Evolutionary conservation across 2,329 filamentous ascomycete genomes (phyloP).

Genomic region (Epichloe scottii): DNA sequence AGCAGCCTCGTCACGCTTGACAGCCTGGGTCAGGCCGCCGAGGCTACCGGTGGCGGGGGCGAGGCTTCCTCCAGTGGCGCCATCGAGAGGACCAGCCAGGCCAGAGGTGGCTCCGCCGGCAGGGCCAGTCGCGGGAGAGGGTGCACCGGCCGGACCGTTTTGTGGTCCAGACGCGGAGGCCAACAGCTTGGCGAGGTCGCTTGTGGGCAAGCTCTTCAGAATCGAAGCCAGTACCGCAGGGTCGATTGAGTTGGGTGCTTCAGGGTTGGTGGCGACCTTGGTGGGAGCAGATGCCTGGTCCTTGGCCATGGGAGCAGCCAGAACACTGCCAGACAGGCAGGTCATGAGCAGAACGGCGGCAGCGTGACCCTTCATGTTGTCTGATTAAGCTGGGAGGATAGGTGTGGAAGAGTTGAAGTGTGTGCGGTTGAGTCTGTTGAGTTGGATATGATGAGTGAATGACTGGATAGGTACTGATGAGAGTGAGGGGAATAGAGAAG

Average conservation of each 20-base stretch:
- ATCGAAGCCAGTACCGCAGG: too few species aligned
- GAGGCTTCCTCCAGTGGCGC: not conserved
- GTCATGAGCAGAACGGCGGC: constrained; percentile 3
- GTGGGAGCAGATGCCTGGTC: not conserved
- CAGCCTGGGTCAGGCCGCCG: not conserved
- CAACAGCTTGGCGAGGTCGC: not conserved
- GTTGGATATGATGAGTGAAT: not conserved
- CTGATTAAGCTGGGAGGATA: not conserved
- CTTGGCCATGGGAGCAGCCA: not conserved
- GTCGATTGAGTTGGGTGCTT: too few species aligned
- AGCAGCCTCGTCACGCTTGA: not conserved
- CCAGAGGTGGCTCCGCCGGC: not conserved
- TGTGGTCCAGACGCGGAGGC: not conserved
- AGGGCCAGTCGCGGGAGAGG: not conserved
- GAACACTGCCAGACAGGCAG: constrained; percentile 1
- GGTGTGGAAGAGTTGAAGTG: not conserved
- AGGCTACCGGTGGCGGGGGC: not conserved
- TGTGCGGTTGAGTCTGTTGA: not conserved
- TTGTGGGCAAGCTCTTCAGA: not conserved
- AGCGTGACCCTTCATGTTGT: constrained; percentile 1
- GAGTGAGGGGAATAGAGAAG: not conserved
- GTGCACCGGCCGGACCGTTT: too few species aligned
- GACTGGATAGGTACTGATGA: not conserved
- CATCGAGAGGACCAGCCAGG: not conserved
- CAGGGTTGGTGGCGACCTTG: not conserved